Base-by-base conservation (phyloP, 2,329 filamentous ascomycete genomes). In the Alternaria brassicicola region DNA sequence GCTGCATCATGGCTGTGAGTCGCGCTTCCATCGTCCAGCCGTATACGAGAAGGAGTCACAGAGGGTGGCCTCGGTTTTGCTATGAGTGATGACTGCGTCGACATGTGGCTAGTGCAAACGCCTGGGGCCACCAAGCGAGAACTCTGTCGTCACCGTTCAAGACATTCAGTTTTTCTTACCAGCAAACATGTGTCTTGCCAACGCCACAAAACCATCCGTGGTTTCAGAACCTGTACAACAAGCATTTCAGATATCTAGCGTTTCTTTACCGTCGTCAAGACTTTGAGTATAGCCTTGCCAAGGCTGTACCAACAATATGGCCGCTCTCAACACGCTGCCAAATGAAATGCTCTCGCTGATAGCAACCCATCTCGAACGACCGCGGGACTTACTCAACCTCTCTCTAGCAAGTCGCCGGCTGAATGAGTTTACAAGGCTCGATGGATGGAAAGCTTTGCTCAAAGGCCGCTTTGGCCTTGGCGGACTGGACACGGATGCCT, bases 311-410 rank as follows among this genome's bases (percentile, higher is more conserved):
- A 13, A 19, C 19, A 53, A 21, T 23, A 73, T 71, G 69, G 61
- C 65, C 47, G 57, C 61, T 8, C 66, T 76, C 46, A 61, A 63
- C 33, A 61, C 57, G 15, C 64, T 76, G 19, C 73, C 74, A 8
- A 74, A 74, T 48, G 74, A 76, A 56, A 65, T 76, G 8, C 67
- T 76, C 13, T 73, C 71, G 15, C 63, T 74, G 12, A 65, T 76
- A 28, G 55, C 71, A 2, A 66, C 25, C n/a, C 64, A 74, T 51
- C 61, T 76, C 8, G 71, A 74, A 13, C 65, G 63, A 28, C 70
- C 74, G 5, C 52, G 46, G 43, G 72, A 76, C 52, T 33, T 76
- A 1, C 52, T 69, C 2, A 52, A 67, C 43, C 59, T 76, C 2
- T 64, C 71, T 3, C 50, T 75, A 25, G 59, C 61, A 21, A 71